phyloP scores from a whole-genome alignment of 2,329 filamentous ascomycete species.

The Aspergillus transmontanensis region DNA sequence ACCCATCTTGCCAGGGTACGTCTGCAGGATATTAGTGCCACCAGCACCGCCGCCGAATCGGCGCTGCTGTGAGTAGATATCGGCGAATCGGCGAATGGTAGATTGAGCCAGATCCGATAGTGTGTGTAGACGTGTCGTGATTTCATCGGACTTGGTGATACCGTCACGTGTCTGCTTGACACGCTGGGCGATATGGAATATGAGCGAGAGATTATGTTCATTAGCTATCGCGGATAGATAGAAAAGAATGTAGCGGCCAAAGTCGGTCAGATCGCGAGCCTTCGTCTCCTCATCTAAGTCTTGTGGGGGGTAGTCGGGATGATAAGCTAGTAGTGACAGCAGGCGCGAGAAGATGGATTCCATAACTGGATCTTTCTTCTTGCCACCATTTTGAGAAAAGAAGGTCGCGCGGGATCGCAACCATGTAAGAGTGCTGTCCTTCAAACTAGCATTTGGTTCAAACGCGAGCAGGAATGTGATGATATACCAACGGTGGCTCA shows the following conservation, averaged over 20 bases:
- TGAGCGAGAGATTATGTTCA: slow-evolving; percentile 82
- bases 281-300: slow-evolving; percentile 47
- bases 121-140: slow-evolving; percentile 67
- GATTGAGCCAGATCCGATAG: slow-evolving; percentile 84
- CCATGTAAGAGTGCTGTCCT: slow-evolving; percentile 80
- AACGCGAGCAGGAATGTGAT: slow-evolving; percentile 90
- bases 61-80: slow-evolving; percentile 73
- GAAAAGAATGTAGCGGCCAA: slow-evolving; percentile 85
- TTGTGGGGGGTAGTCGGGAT: slow-evolving; percentile 73
- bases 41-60: slow-evolving; percentile 45
- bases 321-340: slow-evolving; percentile 85
- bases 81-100: slow-evolving; percentile 81
- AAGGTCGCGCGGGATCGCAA: slow-evolving; percentile 76
- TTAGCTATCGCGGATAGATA: slow-evolving; percentile 82
- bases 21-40: slow-evolving; percentile 66
- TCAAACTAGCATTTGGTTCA: slow-evolving; percentile 76
- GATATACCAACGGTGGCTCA: slow-evolving; percentile 84
- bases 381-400: slow-evolving; percentile 53
- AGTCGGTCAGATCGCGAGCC: slow-evolving; percentile 68
- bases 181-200: slow-evolving; percentile 89
- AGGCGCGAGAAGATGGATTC: slow-evolving; percentile 81
- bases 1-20: slow-evolving; percentile 77
- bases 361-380: slow-evolving; percentile 61
- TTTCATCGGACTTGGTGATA: slow-evolving; percentile 58
- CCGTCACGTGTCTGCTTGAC: slow-evolving; percentile 88